Base-by-base conservation (phyloP, 305 asterid genomes). In the Fraxinus albicans region DNA sequence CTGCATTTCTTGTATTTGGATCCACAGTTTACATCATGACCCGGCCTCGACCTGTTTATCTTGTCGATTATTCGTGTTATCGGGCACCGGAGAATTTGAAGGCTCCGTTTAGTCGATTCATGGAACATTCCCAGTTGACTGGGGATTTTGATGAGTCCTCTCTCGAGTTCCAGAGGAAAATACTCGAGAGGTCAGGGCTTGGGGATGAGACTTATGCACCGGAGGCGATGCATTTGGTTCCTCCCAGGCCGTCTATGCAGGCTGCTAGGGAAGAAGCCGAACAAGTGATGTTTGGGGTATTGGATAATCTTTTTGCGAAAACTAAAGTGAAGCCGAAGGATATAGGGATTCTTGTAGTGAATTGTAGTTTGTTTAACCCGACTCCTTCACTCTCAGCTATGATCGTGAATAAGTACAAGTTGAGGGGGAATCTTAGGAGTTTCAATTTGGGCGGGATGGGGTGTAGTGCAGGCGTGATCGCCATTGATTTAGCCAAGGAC, bases 121-220 rank as follows among this genome's bases (percentile, higher is more conserved):
- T 91, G 89, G 80, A 81, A 19, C 92, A 88, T 40, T 89, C 91
- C 0, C 79, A 87, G 79, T 77, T 84, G 2, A 87, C 87, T 0
- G 90, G 91, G 0, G 89, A 83, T 82, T 90, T 90, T 42, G 94
- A 89, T 27, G 90, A 88, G 33, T 85, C 88, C 0, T 84, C 91
- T 0, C 84, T 90, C 8, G 89, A 84, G 82, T 90, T 90, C 78
- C 94, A 89, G 87, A 76, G 90, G 76, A 90, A 88, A 88, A 89
- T 90, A 42, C 76, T 81, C 10, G 83, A 73, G 21, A 35, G 86
- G 67, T 83, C 86, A 9, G 86, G 86, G 8, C 73, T 83, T 4
- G 86, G 86, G 8, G 83, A 83, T 6, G 86, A 83, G 38, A 83
- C 86, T 23, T 83, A 83, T 55, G 76, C 72, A 0, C 86, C 86